A percentile compares a stretch with the other conserved stretches of the same genome.
Evolutionary conservation across 768 basidiomycete species (phyloP).

Genomic region (Suillus americanus): DNA sequence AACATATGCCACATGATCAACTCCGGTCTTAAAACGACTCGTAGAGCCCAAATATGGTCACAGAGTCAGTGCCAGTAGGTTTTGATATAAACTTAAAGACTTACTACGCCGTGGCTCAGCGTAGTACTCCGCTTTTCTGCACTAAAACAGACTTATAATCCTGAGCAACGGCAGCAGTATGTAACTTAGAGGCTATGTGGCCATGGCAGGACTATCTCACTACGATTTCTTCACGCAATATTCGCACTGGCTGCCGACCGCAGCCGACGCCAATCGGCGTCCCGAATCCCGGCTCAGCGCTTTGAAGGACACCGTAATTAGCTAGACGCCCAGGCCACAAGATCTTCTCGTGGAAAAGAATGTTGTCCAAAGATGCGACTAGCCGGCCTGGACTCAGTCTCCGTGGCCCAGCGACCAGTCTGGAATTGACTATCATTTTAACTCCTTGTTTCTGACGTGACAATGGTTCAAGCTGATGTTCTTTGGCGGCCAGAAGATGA

Average conservation of each 20-base stretch:
- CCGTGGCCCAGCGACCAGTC: neutral
- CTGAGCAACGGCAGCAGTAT: no score
- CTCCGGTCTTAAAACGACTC: neutral
- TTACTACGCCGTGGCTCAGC: neutral
- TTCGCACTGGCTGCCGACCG: no score
- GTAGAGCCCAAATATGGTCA: neutral
- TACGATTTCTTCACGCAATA: no score
- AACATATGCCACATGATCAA: neutral
- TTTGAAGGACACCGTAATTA: no score
- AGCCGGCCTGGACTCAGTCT: neutral
- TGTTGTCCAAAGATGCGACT: neutral
- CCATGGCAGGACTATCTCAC: no score
- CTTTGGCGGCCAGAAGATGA: conserved; percentile 41
- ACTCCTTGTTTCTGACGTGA: neutral
- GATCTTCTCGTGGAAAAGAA: neutral
- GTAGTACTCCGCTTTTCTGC: no score
- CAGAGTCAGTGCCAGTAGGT: neutral
- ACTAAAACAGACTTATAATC: no score
- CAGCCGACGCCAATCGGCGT: neutral
- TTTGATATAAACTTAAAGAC: neutral
- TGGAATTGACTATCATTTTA: neutral
- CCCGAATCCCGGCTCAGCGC: no score
- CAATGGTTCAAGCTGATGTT: conserved; percentile 5
- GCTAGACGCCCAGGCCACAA: neutral
- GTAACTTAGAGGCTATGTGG: no score